Conservation (phyloP, 2,329 filamentous ascomycete genomes). For the Paecilomyces sp. region DNA sequence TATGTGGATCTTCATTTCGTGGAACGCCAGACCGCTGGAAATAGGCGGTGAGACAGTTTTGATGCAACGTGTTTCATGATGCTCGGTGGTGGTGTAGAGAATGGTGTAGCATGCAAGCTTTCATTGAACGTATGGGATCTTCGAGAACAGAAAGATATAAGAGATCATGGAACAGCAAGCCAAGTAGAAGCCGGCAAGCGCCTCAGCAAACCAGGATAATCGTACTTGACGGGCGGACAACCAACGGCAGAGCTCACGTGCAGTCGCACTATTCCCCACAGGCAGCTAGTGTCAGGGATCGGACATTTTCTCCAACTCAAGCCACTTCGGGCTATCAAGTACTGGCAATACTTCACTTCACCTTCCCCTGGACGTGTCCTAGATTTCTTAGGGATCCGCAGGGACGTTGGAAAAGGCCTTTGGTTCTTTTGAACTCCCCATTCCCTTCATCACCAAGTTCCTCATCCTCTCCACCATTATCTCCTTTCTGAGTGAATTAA, state of each 20-base stretch:
- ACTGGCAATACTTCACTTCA: constrained; percentile 1
- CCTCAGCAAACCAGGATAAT: not conserved
- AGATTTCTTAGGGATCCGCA: not conserved
- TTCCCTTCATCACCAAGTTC: not conserved
- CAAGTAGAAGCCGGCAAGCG: not conserved
- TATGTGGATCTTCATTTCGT: not conserved
- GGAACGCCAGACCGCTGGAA: not conserved
- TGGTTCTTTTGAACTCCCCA: not conserved
- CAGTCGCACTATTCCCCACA: not conserved
- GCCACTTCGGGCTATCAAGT: constrained; percentile 1
- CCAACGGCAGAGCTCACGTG: not conserved
- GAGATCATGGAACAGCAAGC: not conserved
- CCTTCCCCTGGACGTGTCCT: not conserved
- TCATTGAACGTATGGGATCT: not conserved
- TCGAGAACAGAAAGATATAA: not conserved
- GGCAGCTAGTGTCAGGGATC: not conserved
- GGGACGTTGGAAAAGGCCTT: not conserved
- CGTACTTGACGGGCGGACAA: not conserved
- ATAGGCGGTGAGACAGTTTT: not conserved
- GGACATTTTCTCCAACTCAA: constrained; percentile 1
- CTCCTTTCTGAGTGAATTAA: not conserved
- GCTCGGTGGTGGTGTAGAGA: not conserved
- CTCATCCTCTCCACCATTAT: not conserved
- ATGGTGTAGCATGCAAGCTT: not conserved
- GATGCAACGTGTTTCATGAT: not conserved